Percentiles rank a stretch among this genome's conserved stretches.
phyloP scores from a whole-genome alignment of 139 green algal genomes.

The Dunaliella sp. region DNA sequence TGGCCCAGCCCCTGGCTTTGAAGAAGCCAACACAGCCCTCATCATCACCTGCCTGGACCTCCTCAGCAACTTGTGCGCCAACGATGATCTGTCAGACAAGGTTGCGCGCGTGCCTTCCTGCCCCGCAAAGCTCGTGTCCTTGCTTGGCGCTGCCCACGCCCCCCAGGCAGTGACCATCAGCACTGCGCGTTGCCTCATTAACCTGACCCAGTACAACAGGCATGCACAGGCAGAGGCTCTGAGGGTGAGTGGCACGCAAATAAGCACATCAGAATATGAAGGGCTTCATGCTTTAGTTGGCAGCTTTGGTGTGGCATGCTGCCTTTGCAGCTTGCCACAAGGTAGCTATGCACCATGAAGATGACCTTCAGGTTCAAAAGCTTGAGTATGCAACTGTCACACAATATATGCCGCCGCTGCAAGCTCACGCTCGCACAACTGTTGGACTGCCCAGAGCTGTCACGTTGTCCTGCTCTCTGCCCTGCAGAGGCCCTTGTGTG shows the following conservation, averaged over 20 bases:
- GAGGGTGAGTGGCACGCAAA: neutral
- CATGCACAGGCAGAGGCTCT: neutral
- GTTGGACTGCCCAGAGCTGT: too few relatives aligned
- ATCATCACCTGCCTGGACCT: neutral
- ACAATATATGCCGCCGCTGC: too few relatives aligned
- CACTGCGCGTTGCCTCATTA: constrained; percentile 3
- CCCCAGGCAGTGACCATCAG: neutral
- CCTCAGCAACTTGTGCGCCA: neutral
- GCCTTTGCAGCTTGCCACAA: too few relatives aligned
- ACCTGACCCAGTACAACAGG: neutral
- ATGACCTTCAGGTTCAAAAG: too few relatives aligned
- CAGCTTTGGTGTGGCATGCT: neutral
- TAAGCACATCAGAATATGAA: too few relatives aligned
- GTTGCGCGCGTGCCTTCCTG: neutral
- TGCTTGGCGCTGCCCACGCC: neutral
- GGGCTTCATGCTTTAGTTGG: too few relatives aligned
- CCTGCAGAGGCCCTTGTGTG: too few relatives aligned
- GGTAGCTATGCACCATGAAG: too few relatives aligned
- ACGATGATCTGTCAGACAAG: neutral
- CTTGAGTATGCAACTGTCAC: too few relatives aligned
- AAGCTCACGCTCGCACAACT: too few relatives aligned
- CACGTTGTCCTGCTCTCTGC: too few relatives aligned
- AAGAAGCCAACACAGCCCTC: neutral
- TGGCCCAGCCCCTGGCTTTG: neutral
- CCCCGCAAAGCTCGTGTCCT: neutral